Conservation (phyloP, 495 filamentous ascomycete species). For the Penicillium arizonense region DNA sequence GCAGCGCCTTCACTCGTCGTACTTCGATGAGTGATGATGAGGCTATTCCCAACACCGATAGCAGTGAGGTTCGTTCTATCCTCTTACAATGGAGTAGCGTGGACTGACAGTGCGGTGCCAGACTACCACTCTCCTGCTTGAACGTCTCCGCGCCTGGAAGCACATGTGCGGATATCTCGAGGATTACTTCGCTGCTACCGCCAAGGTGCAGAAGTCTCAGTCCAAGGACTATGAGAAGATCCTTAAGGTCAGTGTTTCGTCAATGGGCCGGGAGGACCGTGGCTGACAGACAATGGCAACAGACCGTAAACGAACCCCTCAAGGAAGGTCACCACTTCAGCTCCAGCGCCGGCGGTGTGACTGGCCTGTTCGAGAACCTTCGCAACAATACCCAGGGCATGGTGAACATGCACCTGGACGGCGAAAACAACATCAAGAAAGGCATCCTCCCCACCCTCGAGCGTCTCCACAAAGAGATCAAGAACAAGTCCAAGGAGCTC, state of each 20-base stretch:
- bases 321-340: conserved; percentile 90
- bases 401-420: conserved; percentile 81
- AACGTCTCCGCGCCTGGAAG: conserved; percentile 92
- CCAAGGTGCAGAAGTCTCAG: conserved; percentile 79
- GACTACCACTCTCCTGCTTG: conserved; percentile 73
- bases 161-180: conserved; percentile 89
- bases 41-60: conserved; percentile 75
- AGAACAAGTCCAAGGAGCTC: conserved; percentile 89
- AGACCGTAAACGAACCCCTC: conserved; percentile 84
- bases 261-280: not conserved
- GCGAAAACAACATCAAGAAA: conserved; percentile 81
- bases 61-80: conserved; percentile 61
- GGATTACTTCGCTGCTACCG: conserved; percentile 78
- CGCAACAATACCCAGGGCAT: conserved; percentile 89
- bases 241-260: conserved; percentile 62
- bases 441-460: conserved; percentile 84
- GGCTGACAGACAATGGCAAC: conserved; percentile 3
- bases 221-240: conserved; percentile 96
- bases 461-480: conserved; percentile 91
- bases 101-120: conserved; percentile 29
- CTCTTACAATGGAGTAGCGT: not conserved
- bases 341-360: conserved; percentile 77
- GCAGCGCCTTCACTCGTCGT: conserved; percentile 42
- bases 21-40: conserved; percentile 53
- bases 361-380: conserved; percentile 89